Base-by-base conservation (phyloP, 2,329 filamentous ascomycete species). In the Exophiala oligosperma region DNA sequence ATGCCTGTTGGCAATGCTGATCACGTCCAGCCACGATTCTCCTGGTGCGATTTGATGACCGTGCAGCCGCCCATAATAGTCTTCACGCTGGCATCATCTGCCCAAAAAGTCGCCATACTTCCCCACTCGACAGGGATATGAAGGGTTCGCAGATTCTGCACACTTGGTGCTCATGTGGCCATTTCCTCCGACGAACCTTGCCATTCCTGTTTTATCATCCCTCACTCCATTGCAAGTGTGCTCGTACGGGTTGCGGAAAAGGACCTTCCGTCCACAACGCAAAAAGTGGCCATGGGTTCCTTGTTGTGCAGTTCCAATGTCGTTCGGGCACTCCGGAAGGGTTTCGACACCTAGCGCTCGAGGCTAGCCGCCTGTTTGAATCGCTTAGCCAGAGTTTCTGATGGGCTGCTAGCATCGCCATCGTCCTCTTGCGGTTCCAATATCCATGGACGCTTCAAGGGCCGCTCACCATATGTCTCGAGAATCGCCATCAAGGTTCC, bases 401-500 rank as follows among this genome's bases (percentile, higher is more conserved):
- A 65, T 54, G 62, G 60, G 76, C 79, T 78, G 73, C 81, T 79
- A 68, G 76, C 76, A 62, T 70, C 72, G 64, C 72, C 74, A 74
- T 76, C 61, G 58, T 70, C 70, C 66, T 71, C 67, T 61, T 69
- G 71, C 26, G 55, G 53, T 67, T 66, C 63, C 64, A 68, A 64
- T 69, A 66, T 62, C 73, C 66, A 65, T 65, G 67, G 55, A 64
- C 70, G 71, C 64, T 71, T 72, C 53, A 68, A 66, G 63, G 71
- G 66, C 85, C 88, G 88, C 90, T 96, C 92, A 96, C 92, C 91
- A 84, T 91, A 92, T 57, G 62, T 90, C 86, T 94, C 86, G 78
- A 97, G 84, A 74, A 99, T 96, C 74, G 90, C 88, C 77, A 93
- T 83, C 71, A 99, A 82, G 59, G 91, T 97, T 75, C 92, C 90